Base-by-base conservation (phyloP, 2,329 filamentous ascomycete genomes). In the Nemania sp. region DNA sequence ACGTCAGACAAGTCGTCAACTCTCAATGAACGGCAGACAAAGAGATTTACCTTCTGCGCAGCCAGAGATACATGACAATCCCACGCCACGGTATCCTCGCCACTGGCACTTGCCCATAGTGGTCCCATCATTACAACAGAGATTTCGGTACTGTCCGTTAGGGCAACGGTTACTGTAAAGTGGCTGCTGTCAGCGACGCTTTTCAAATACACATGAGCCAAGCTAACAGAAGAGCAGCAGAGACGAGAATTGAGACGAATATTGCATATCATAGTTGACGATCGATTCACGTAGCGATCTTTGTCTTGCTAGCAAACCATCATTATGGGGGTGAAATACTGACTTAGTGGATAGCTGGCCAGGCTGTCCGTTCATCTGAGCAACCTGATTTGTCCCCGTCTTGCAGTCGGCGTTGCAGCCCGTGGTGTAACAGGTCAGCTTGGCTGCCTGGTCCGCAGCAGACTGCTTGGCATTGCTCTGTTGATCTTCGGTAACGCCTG, bases 331-430 rank as follows among this genome's bases (percentile, higher is more conserved):
- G 25, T 29, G 25, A 29, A 29, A 29, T 29, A 29, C 25, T 29
- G 25, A 29, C 25, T 29, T 29, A 7, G 25, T 51, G 1, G 39
- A 45, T 6, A 57, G 10, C 15, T 52, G 2, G 2, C 42, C 34
- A 0, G 48, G 39, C n/a, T 57, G 47, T 2, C 55, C 55, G 20
- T 40, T 52, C 40, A 57, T 47, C 20, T 57, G 48, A 13, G 47
- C 6, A 2, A 32, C 40, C 3, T 20, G 1, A 13, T 39, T 46
- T 2, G 29, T 39, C 1, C 55, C 55, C 18, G 1, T 39, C 3
- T 46, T 46, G 13, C 48, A 57, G 3, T 47, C 7, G 0, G 6
- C 20, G 12, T 34, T n/a, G 15, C 55, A 57, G 12, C 39, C 40
- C 0, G 47, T 52, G 1, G 35, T 35, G 4, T 58, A 58, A 17